Conservation (phyloP, 805 yeast species). For the Cyberlindnera maclurae region DNA sequence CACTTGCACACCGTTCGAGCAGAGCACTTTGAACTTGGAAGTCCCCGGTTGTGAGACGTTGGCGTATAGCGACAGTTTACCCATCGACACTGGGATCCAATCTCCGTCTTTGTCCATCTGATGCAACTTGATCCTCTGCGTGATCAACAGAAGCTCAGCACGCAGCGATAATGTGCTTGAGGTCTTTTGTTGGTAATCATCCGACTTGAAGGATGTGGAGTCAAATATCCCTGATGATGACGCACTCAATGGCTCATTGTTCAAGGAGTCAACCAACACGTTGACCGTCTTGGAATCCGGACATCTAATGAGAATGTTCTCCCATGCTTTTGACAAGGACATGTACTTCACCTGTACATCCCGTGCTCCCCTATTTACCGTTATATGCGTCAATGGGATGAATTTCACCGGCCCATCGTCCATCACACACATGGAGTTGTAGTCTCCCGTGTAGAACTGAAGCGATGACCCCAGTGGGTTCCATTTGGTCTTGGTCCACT, state of each 20-base stretch:
- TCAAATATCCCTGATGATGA: too few species aligned
- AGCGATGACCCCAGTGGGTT: too few species aligned
- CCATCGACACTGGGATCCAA: constrained; percentile 23
- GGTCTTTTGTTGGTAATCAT: background rate
- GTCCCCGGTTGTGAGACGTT: constrained; percentile 16
- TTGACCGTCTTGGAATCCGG: background rate
- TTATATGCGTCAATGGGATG: too few species aligned
- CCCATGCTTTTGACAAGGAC: too few species aligned
- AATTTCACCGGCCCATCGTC: too few species aligned
- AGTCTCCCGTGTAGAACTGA: too few species aligned
- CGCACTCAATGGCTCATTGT: background rate
- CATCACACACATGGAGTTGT: too few species aligned
- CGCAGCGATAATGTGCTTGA: constrained; percentile 1
- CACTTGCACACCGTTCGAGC: constrained; percentile 2
- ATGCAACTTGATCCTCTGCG: constrained; percentile 20
- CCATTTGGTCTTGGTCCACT: too few species aligned
- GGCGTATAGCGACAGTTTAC: constrained; percentile 15
- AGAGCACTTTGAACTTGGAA: constrained; percentile 14
- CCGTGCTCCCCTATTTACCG: too few species aligned
- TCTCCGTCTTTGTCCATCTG: constrained; percentile 18
- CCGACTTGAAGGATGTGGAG: too few species aligned
- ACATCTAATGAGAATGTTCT: too few species aligned
- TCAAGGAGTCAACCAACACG: background rate
- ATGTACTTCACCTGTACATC: too few species aligned
- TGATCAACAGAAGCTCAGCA: constrained; percentile 8